These are phyloP conservation scores for Tricholoma terreum DNA, from an alignment of 768 basidiomycete species.

Conservation along the genomic window DNA sequence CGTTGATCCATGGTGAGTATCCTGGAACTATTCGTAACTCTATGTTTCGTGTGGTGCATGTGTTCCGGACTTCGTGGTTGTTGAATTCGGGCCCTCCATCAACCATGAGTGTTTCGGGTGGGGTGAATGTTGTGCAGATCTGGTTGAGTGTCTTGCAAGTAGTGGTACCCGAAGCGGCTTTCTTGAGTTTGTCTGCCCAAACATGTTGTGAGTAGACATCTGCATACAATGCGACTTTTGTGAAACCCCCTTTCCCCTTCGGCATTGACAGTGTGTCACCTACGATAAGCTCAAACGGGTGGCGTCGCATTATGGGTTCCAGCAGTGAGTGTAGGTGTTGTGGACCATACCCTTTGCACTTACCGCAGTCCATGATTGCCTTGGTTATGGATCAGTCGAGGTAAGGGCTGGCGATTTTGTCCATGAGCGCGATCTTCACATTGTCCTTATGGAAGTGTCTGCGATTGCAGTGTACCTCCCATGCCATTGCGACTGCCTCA, in stretches of 20 bases:
- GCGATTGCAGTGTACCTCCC: background rate
- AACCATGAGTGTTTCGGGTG: background rate
- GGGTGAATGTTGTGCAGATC: background rate
- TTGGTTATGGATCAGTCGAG: constrained; percentile 10
- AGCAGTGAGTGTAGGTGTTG: constrained; percentile 31
- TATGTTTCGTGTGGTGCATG: no score
- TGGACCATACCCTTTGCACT: constrained; percentile 28
- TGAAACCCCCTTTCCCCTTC: constrained; percentile 28
- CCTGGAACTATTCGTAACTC: no score
- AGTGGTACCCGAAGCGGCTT: background rate
- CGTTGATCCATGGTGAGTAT: no score
- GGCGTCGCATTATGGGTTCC: constrained; percentile 31
- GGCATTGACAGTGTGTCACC: constrained; percentile 34
- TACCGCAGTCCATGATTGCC: constrained; percentile 20
- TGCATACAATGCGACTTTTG: constrained; percentile 23
- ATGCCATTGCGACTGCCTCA: background rate
- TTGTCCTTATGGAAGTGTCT: background rate
- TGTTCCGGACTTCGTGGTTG: no score
- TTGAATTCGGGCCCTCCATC: constrained; percentile 1
- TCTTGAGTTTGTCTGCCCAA: constrained; percentile 9
- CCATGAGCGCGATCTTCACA: background rate
- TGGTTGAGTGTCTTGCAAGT: background rate
- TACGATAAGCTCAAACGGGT: constrained; percentile 36
- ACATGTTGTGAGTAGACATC: constrained; percentile 5
- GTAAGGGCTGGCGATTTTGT: background rate